Base-by-base conservation (phyloP, 2,329 filamentous ascomycete genomes). In the Penicillium digitatum region DNA sequence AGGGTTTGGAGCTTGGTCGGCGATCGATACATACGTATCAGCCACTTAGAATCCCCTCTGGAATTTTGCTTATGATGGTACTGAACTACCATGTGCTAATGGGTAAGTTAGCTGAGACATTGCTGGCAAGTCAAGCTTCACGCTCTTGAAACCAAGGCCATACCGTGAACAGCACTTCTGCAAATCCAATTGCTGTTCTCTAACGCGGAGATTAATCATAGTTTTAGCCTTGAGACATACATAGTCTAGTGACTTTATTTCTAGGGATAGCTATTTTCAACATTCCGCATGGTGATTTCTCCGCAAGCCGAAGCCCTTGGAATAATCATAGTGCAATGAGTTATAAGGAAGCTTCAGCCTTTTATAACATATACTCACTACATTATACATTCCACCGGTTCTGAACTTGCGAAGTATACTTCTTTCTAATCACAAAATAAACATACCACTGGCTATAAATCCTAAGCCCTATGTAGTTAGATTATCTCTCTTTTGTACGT, bases 271-370 rank as follows among this genome's bases (percentile, higher is more conserved):
- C 31, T 22, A 32, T 43, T 29, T 38, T 14, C 47, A 50, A 27
- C 52, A 55, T 55, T 55, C 52, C 42, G 50, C 20, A 18, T 31
- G 20, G n/a, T 20, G 16, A 34, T 39, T 20, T 11, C 40, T 31
- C 38, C 26, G 24, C 14, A 34, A 8, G 6, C 12, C 29, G 27
- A 48, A n/a, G 12, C 6, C 11, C 8, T 29, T 22, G 2, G 11
- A 20, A 45, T 10, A 45, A 46, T 16, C 26, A 32, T 14, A 32
- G 26, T 32, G 16, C 5, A n/a, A 34, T 20, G 14, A 48, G 22
- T 2, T 12, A 4, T 24, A 20, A 24, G 31, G n/a, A 29, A 9
- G n/a, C n/a, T n/a, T n/a, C n/a, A n/a, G n/a, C n/a, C n/a, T n/a
- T n/a, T n/a, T n/a, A n/a, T n/a, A n/a, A n/a, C n/a, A n/a, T n/a